Evolutionary conservation across 768 basidiomycete genomes (phyloP).

Genomic region (Inosperma sp.): DNA sequence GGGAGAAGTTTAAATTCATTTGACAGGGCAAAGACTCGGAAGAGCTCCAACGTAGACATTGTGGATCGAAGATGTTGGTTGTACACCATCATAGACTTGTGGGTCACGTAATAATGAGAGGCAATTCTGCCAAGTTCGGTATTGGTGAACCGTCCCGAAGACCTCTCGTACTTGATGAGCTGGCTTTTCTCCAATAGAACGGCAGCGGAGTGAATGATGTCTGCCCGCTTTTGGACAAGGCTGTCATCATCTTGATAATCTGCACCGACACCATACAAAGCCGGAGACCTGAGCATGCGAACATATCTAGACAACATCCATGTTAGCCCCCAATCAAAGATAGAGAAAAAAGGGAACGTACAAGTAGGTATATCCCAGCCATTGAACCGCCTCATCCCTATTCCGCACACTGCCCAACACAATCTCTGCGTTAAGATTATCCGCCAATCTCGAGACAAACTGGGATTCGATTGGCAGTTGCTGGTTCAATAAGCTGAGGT

Average conservation of each 20-base stretch:
- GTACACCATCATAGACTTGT: slow-evolving; percentile 94
- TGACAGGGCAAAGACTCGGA: slow-evolving; percentile 88
- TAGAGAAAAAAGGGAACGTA: slow-evolving; percentile 27
- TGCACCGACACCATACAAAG: slow-evolving; percentile 79
- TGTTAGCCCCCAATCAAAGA: slow-evolving; percentile 1
- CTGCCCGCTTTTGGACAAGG: slow-evolving; percentile 88
- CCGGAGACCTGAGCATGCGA: slow-evolving; percentile 88
- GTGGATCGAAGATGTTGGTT: slow-evolving; percentile 93
- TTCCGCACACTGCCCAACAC: slow-evolving; percentile 93
- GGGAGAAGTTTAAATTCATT: slow-evolving; percentile 94
- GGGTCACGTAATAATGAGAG: slow-evolving; percentile 92
- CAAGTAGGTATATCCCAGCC: slow-evolving; percentile 94
- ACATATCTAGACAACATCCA: slow-evolving; percentile 59
- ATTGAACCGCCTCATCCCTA: slow-evolving; percentile 94
- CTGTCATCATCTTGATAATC: slow-evolving; percentile 85
- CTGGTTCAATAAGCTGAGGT: slow-evolving; percentile 90
- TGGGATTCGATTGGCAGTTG: slow-evolving; percentile 97
- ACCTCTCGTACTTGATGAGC: slow-evolving; percentile 89
- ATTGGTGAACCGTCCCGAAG: slow-evolving; percentile 82
- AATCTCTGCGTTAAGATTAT: slow-evolving; percentile 96
- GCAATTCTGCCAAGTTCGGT: slow-evolving; percentile 94
- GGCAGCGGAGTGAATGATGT: slow-evolving; percentile 91
- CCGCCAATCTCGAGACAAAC: slow-evolving; percentile 86
- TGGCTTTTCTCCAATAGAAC: slow-evolving; percentile 91
- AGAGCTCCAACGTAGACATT: too few relatives aligned